Evolutionary conservation across 1,139 yeast genomes (phyloP).

Genomic region (Magnusiomyces suaveolens): DNA sequence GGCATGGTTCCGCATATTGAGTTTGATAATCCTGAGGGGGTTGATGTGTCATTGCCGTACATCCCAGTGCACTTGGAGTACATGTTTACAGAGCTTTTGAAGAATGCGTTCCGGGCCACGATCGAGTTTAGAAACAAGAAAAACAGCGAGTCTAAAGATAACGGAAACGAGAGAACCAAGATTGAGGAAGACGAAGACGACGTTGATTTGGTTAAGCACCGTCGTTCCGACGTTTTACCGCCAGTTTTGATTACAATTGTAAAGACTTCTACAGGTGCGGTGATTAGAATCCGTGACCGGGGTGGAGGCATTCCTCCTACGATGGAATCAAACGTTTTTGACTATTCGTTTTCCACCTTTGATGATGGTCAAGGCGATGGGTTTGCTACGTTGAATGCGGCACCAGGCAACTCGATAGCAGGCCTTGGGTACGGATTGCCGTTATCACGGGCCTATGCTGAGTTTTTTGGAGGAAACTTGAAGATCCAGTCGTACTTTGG

Average conservation of each 20-base stretch:
- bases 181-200: background rate
- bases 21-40: slow-evolving; percentile 41
- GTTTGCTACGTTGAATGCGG: slow-evolving; percentile 44
- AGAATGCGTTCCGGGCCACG: slow-evolving; percentile 79
- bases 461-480: slow-evolving; percentile 64
- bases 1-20: slow-evolving; percentile 56
- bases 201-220: background rate
- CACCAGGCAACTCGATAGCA: slow-evolving; percentile 72
- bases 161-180: background rate
- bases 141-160: background rate
- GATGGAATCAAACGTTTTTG: slow-evolving; percentile 58
- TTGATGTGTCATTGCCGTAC: slow-evolving; percentile 53
- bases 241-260: slow-evolving; percentile 67
- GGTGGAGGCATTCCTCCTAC: slow-evolving; percentile 81
- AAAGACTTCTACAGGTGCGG: slow-evolving; percentile 37
- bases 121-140: slow-evolving; percentile 44
- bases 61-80: slow-evolving; percentile 83
- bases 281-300: slow-evolving; percentile 64
- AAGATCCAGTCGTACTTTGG: slow-evolving; percentile 74
- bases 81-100: slow-evolving; percentile 74
- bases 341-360: slow-evolving; percentile 76
- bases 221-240: slow-evolving; percentile 26
- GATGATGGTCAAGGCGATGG: slow-evolving; percentile 48
- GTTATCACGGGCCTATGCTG: slow-evolving; percentile 62
- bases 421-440: slow-evolving; percentile 98